phyloP scores from a whole-genome alignment of 257 asterid species.

The Sherardia arvensis region DNA sequence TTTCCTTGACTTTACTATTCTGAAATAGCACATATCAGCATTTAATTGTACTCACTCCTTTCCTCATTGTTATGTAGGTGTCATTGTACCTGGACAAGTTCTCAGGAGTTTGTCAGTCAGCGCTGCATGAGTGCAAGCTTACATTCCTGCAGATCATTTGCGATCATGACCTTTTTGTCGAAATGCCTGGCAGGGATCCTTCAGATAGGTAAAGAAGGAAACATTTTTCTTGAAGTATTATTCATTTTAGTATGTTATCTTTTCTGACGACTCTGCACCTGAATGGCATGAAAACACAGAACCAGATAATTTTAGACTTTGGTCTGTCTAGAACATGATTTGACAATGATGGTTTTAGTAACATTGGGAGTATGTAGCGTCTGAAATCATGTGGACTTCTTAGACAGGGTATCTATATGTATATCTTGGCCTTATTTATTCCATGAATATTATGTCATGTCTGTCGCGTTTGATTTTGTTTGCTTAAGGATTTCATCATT shows the following conservation, averaged over 20 bases:
- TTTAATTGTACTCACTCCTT: conserved; percentile 11
- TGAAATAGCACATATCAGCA: neutral
- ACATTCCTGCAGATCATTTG: conserved; percentile 90
- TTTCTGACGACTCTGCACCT: neutral
- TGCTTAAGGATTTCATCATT: neutral
- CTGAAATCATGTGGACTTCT: neutral
- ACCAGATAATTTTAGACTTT: neutral
- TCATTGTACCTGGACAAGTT: conserved; percentile 97
- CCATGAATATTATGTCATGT: neutral
- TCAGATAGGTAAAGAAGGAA: conserved; percentile 72
- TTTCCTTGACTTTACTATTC: conserved; percentile 1
- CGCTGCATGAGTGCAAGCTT: conserved; percentile 97
- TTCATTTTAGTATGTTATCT: neutral
- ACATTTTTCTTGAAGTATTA: conserved; percentile 6
- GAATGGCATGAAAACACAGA: neutral
- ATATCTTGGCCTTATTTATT: neutral
- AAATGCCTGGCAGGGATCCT: conserved; percentile 99
- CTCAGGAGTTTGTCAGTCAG: conserved; percentile 93
- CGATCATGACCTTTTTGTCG: conserved; percentile 97
- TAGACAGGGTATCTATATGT: neutral
- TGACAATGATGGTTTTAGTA: neutral
- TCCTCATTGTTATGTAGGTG: conserved; percentile 41
- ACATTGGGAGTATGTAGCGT: neutral
- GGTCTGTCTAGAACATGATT: neutral
- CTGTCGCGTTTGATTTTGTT: neutral